Base-by-base conservation (phyloP, 768 basidiomycete genomes). In the Amanita pseudoporphyria region DNA sequence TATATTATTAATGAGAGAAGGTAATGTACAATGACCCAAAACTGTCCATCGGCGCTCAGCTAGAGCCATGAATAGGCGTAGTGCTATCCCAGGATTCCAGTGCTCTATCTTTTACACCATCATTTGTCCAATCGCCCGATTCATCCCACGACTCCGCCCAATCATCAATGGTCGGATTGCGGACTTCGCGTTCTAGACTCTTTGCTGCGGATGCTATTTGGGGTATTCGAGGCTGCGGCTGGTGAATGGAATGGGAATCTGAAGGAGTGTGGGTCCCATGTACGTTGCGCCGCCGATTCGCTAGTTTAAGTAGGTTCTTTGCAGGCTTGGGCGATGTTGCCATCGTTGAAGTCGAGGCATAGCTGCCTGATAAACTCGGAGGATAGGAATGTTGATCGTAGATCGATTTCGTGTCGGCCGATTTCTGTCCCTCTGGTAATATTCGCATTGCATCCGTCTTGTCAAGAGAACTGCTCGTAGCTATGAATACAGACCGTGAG, bases 361-460 rank as follows among this genome's bases (percentile, higher is more conserved):
- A 57, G 55, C 73, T 71, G 52, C 65, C 70, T 14, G 68, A 62
- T 19, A 71, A 65, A 54, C 72, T 76, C 12, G 84, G 84, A 26
- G 84, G 84, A 59, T 86, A 85, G 21, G 77, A 71, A 55, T 83
- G 79, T 30, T 63, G 49, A 1, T 69, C 69, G n/a, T 63, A 61
- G 9, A 57, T 56, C 9, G 67, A 65, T 30, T 64, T 65, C 9
- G 68, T 64, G 9, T 63, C 62, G 18, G 65, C 56, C 4, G 69
- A 69, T 60, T 77, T 76, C 30, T 64, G 57, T 52, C 75, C 73
- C 14, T 65, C 65, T 10, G 63, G 62, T 7, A 60, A 66, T 33
- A 60, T 58, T 19, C 45, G 52, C 43, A 16, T 54, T 55, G 31
- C 54, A 19, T 47, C 28, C 7, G 47, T 32, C 24, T 40, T 30